Evolutionary conservation across 1,284 basidiomycete genomes (phyloP), one percentile per base, ranked within the genome.

Genomic region (Athelia psychrophila): DNA sequence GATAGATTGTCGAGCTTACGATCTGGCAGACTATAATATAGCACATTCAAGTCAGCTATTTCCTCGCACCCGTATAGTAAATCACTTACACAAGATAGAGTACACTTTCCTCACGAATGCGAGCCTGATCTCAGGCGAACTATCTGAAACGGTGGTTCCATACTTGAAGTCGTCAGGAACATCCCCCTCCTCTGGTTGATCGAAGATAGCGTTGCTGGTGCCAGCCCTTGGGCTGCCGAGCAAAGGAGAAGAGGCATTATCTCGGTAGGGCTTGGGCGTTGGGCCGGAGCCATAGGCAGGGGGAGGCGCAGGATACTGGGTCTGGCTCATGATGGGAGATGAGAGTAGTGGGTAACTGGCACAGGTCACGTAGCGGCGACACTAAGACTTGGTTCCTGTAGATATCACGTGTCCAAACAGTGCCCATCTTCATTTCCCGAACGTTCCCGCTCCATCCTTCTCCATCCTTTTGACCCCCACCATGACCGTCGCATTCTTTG

Each of bases 81-180:
- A 27, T 30, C 6, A 75, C 85, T 76, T 63, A 91, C 88, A 81
- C 15, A 92, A 77, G 60, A 92, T 91, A 27, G 80, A 81, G 68
- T 91, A 92, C 23, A 91, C 84, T 73, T 92, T 92, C 65, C 88
- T 79, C 51, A 92, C 73, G 65, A 91, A 92, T 5, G 86, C 88
- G 56, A 78, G 78, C 52, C 85, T 77, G 61, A 92, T 85, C 61
- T 89, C 84, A 4, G 74, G 67, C 9, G 86, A 79, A 55, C 86
- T 87, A 54, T 91, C 89, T 1, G 83, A 79, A 9, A 92, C 89
- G 1, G 81, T 82, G 0, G 86, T 83, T 2, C 89, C 89, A 63
- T 92, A 92, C 88, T 91, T 88, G 79, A 92, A 92, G 66, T 92
- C 89, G 64, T 92, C 89, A 2, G 89, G 90, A 52, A 91, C 62